Evolutionary conservation across 1,284 basidiomycete genomes (phyloP).

Genomic region (Hemileia vastatrix): DNA sequence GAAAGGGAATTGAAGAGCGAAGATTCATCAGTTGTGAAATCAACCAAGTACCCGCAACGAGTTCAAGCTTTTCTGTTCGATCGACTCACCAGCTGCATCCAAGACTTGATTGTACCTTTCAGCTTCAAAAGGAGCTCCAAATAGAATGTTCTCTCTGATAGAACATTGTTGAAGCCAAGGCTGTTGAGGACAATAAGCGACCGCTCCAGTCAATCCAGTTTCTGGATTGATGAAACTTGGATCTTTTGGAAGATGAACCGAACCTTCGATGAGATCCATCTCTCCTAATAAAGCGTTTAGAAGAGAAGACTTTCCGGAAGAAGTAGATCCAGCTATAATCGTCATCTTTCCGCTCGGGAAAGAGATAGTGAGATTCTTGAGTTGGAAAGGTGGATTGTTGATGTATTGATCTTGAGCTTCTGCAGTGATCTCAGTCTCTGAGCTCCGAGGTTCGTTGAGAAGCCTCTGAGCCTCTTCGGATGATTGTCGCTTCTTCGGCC

Average conservation of each 20-base stretch:
- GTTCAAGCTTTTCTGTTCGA: too few relatives aligned
- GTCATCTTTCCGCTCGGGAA: constrained; percentile 73
- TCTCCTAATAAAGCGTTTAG: constrained; percentile 26
- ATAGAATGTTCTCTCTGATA: constrained; percentile 88
- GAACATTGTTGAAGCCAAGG: constrained; percentile 71
- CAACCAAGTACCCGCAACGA: constrained; percentile 50
- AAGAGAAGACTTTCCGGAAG: constrained; percentile 63
- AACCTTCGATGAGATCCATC: constrained; percentile 46
- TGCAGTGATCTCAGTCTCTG: too few relatives aligned
- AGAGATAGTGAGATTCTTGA: too few relatives aligned
- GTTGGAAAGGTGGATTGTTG: too few relatives aligned
- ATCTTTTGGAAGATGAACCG: constrained; percentile 51
- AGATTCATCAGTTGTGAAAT: too few relatives aligned
- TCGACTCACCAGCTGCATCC: constrained; percentile 59
- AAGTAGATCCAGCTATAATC: constrained; percentile 76
- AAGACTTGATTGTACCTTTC: constrained; percentile 67
- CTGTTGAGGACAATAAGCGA: constrained; percentile 82
- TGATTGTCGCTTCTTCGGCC: too few relatives aligned
- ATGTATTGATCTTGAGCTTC: too few relatives aligned
- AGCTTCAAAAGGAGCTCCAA: constrained; percentile 69
- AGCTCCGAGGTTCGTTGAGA: too few relatives aligned
- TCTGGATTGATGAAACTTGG: constrained; percentile 47
- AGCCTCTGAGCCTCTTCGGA: too few relatives aligned
- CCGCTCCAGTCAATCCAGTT: constrained; percentile 58
- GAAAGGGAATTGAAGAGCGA: too few relatives aligned